Evolutionary conservation across 1,284 basidiomycete species (phyloP).

Genomic region (Irpex sp.): DNA sequence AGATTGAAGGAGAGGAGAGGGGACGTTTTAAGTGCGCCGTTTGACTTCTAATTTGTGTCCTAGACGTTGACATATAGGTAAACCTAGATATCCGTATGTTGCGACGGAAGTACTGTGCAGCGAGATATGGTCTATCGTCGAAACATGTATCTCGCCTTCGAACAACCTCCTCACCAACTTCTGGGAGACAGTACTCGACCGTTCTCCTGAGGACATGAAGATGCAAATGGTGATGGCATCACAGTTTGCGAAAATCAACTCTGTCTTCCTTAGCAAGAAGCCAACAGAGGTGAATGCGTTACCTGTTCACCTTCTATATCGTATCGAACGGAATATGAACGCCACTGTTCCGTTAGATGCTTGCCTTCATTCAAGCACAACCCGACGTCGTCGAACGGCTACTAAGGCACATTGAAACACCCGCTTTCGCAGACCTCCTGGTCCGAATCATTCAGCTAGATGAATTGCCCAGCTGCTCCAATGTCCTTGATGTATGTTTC

Average conservation of each 20-base stretch:
- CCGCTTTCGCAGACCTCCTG: constrained; percentile 90
- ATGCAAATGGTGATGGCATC: constrained; percentile 66
- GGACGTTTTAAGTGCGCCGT: constrained; percentile 69
- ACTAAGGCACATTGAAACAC: constrained; percentile 83
- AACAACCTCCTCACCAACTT: constrained; percentile 77
- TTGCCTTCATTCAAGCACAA: constrained; percentile 85
- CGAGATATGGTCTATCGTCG: constrained; percentile 93
- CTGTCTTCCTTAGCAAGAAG: constrained; percentile 83
- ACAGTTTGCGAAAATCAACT: constrained; percentile 88
- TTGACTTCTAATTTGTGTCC: neutral
- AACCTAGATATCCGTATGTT: constrained; percentile 83
- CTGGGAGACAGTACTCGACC: constrained; percentile 91
- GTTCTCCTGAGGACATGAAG: constrained; percentile 76
- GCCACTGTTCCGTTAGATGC: constrained; percentile 63
- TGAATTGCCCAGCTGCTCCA: constrained; percentile 77
- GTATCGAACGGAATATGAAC: constrained; percentile 20
- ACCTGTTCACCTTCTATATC: neutral
- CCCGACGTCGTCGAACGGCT: constrained; percentile 83
- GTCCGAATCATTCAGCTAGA: constrained; percentile 92
- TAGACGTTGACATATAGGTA: neutral
- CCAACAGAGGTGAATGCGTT: constrained; percentile 73
- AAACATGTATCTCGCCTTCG: constrained; percentile 78
- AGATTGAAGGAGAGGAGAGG: constrained; percentile 76
- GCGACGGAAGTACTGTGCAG: constrained; percentile 95
- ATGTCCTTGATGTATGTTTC: constrained; percentile 80